A percentile compares a stretch with the other conserved stretches of the same genome.
phyloP scores from a whole-genome alignment of 495 filamentous ascomycete species.

The Amniculicola lignicola region DNA sequence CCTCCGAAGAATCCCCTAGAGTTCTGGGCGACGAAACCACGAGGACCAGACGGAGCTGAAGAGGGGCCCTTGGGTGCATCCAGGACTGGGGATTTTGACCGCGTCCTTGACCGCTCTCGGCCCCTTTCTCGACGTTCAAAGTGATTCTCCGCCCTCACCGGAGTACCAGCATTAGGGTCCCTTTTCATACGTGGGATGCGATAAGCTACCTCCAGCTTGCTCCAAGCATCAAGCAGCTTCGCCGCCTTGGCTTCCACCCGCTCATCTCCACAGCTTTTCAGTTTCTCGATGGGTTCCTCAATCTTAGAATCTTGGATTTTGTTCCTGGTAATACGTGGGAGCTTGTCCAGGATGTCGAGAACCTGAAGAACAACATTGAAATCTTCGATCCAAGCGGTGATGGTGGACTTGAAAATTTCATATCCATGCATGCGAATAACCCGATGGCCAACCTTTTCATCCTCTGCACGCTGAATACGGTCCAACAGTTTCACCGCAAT shows the following conservation, averaged over 20 bases:
- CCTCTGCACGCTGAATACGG: conserved; percentile 84
- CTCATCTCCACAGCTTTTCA: conserved; percentile 68
- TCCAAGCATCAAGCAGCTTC: conserved; percentile 77
- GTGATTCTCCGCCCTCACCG: conserved; percentile 63
- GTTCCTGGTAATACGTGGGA: conserved; percentile 90
- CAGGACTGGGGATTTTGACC: conserved; percentile 52
- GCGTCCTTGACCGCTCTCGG: conserved; percentile 48
- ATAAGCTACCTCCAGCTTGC: conserved; percentile 85
- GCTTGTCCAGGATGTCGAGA: conserved; percentile 81
- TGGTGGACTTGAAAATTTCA: conserved; percentile 81
- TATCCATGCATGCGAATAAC: conserved; percentile 97
- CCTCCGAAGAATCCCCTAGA: conserved; percentile 59
- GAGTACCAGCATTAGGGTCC: conserved; percentile 50
- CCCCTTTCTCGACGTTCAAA: conserved; percentile 53
- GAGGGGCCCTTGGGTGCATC: conserved; percentile 44
- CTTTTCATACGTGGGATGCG: conserved; percentile 82
- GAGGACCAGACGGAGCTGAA: conserved; percentile 62
- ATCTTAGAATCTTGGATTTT: conserved; percentile 98
- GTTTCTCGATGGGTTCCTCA: conserved; percentile 71
- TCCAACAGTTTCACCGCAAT: conserved; percentile 92
- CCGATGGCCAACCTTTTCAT: conserved; percentile 81
- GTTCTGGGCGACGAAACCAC: conserved; percentile 58
- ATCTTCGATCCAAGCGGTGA: conserved; percentile 82
- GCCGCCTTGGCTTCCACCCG: conserved; percentile 68
- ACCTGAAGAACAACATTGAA: conserved; percentile 84